Base-by-base conservation (phyloP, 1,284 basidiomycete species). In the Puccinia hordei region DNA sequence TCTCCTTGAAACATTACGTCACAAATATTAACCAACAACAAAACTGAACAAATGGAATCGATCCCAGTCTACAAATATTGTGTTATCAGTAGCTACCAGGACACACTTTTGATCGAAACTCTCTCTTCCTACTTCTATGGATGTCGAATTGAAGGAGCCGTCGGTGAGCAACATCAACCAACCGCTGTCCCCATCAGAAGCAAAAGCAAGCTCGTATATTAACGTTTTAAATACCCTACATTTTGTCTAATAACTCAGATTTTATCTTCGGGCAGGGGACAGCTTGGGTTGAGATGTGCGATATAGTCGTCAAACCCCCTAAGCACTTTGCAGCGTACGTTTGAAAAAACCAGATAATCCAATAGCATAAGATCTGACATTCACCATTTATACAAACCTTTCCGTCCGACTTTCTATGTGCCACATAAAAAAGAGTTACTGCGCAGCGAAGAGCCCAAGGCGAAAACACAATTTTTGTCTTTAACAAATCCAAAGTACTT, bases 61-160 rank as follows among this genome's bases (percentile, higher is more conserved):
- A 17, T 71, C 41, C 22, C 57, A 55, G 66, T 33, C 19, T 53
- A 44, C 27, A 55, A 73, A 38, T 55, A 17, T n/a, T 79, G 76
- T 53, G 6, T 30, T 22, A 71, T 79, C 65, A 71, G 38, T 9
- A 79, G 76, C 41, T 79, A 44, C 44, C 76, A 79, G 66, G 76
- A 79, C 38, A 79, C 76, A 15, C 12, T 79, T 35, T 38, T 33
- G 27, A 27, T 59, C 27, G 12, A 79, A 33, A 30, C 17, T n/a
- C 33, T 35, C 5, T 27, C n/a, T 19, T 19, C 44, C 1, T 69
- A 55, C 30, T 79, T 69, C 55, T 55, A 15, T 57, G 49, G 76
- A 71, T 79, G 51, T 51, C 38, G 55, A n/a, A 35, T 79, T n/a
- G 66, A 69, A 71, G 76, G 76, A 2, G 66, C 66, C 1, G 66